Percentiles rank a stretch among this genome's conserved stretches.
phyloP scores from a whole-genome alignment of 208 protist genomes.

The Leishmania braziliensis region DNA sequence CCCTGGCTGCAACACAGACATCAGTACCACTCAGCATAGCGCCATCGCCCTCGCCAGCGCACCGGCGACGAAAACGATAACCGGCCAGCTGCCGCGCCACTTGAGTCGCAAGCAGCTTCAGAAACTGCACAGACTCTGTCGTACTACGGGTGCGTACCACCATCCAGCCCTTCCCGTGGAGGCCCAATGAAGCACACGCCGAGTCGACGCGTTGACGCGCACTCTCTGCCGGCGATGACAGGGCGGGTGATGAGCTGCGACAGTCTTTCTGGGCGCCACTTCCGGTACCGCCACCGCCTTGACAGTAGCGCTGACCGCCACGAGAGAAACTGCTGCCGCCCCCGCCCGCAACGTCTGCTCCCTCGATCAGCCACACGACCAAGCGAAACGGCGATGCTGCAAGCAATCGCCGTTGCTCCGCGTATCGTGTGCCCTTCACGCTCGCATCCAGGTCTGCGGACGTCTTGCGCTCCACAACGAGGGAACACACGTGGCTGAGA shows the following conservation, averaged over 20 bases:
- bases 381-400: constrained; percentile 45
- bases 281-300: not conserved
- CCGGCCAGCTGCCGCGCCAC: constrained; percentile 23
- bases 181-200: constrained; percentile 46
- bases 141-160: constrained; percentile 61
- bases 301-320: not conserved
- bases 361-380: constrained; percentile 82
- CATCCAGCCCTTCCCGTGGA: constrained; percentile 24
- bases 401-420: constrained; percentile 74
- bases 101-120: constrained; percentile 34
- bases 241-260: constrained; percentile 13
- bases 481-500: constrained; percentile 37
- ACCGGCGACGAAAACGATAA: constrained; percentile 4
- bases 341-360: constrained; percentile 19
- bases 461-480: constrained; percentile 87
- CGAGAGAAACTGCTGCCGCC: not conserved
- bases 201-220: constrained; percentile 39
- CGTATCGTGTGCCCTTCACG: constrained; percentile 64
- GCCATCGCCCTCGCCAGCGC: not conserved
- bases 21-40: not conserved
- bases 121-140: constrained; percentile 42
- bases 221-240: constrained; percentile 14
- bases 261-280: not conserved
- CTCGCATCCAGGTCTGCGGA: constrained; percentile 70
- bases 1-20: not conserved